These are phyloP conservation scores for Fusarium sp. DNA, from an alignment of 2,329 filamentous ascomycete species.

Conservation along the genomic window DNA sequence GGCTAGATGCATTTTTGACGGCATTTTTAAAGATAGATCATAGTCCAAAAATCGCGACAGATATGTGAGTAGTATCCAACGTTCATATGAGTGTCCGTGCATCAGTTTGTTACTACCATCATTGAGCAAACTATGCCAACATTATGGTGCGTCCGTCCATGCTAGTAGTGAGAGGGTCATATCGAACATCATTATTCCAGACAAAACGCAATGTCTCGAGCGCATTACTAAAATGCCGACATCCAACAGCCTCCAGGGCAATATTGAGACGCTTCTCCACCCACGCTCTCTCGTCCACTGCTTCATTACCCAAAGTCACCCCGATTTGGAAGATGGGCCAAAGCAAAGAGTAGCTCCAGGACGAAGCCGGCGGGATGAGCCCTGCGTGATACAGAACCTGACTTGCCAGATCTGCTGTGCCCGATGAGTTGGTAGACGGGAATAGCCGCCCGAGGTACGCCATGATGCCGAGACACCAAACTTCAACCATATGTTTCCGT, in stretches of 20 bases:
- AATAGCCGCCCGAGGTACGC: constrained; percentile 5
- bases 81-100: not conserved
- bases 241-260: constrained; percentile 5
- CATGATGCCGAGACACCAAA: not conserved
- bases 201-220: constrained; percentile 1
- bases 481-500: constrained; percentile 17
- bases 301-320: not conserved
- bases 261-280: not conserved
- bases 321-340: constrained; percentile 18
- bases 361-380: not conserved
- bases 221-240: constrained; percentile 26
- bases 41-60: not conserved
- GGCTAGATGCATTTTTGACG: not conserved
- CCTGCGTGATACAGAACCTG: not conserved
- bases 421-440: not conserved
- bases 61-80: not conserved
- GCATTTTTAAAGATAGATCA: not conserved
- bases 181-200: not conserved
- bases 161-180: not conserved
- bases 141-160: constrained; percentile 5
- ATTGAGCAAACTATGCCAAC: not conserved
- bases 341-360: constrained; percentile 11
- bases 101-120: not conserved
- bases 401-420: not conserved
- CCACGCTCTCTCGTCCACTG: not conserved